Evolutionary conservation across 176 grass and related monocot genomes (phyloP), one percentile per base, ranked within the genome.

Genomic region (Phragmites australis): DNA sequence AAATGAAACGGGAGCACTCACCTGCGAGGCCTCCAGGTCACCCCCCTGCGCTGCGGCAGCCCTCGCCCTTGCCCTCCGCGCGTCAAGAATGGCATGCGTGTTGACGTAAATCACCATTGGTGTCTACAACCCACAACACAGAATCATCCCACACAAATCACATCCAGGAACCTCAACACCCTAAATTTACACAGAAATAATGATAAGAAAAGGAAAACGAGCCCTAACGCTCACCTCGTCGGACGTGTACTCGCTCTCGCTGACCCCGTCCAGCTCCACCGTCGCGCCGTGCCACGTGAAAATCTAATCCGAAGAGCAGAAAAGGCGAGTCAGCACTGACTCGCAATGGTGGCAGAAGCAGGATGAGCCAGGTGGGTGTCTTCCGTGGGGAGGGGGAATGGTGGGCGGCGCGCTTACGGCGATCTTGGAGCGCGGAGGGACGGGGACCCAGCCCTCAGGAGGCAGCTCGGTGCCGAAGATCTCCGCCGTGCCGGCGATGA

Each of bases 231-330:
- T 59, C 84, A 94, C 90, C 96, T 98, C 96, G 42, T 93, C 92
- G 21, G 96, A 93, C 2, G 87, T 72, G 64, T 98, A 98, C 78
- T 98, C 96, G 30, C 89, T 91, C 87, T 98, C 92, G 46, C 88
- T 93, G 22, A 88, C 55, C 55, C 96, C 96, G 9, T 98, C 95
- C 47, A 98, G 69, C 53, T 94, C 95, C 62, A 93, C 18, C 6
- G 92, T 98, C 29, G 95, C 92, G 17, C 95, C 92, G 61, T 98
- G 88, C 95, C 95, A 94, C 0, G 92, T 93, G 87, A 94, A 98
- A 60, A 94, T 89, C 95, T 94, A 54, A 53, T 25, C 59, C 39
- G 51, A 10, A 26, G 12, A 68, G 55, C 11, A 53, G 31, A 76
- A 42, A 60, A 5, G 9, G 23, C 50, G 63, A 52, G 19, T 75